Evolutionary conservation across 75 land plant species (phyloP), one percentile per base, ranked within the genome.

Genomic region (Sequoiadendron giganteum): DNA sequence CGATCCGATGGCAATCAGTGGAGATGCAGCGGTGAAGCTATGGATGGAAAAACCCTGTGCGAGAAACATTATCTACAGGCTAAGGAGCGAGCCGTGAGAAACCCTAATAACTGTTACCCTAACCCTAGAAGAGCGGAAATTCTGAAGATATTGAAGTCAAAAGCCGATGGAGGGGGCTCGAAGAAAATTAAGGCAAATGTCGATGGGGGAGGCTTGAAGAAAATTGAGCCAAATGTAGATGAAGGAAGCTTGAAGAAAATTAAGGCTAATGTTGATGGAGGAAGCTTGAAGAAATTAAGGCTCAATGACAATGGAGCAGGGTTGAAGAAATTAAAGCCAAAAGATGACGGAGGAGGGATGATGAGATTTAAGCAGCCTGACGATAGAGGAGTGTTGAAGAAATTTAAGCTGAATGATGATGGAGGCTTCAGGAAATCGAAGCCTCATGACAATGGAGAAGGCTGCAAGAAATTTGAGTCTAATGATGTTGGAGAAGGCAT

Each of bases 1-100:
- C 43, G 83, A 14, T 80, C 83, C 1, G 88, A 88, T 85, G 88
- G 88, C 3, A 88, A 88, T 49, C 58, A 85, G 38, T 88, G 88
- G 88, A 86, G 86, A 34, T 87, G 88, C 21, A 30, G 7, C 21
- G 8, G 21, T 0, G 14, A 14, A 15, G 88, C 56, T 21, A 85
- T 87, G 88, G 58, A n/a, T 58, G 73, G 73, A 5, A 84, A 87
- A 34, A 87, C 11, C 56, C 36, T 56, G 28, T 87, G 88, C 14
- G 88, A 87, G 36, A 84, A 87, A 32, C 88, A 87, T 87, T 2
- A 47, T 55, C 13, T 43, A 47, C 87, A 86, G 43, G 83, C 83
- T 0, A 86, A 86, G 86, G 3, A 13, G 11, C 54, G 86, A 49
- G 86, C 86, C n/a, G 86, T 68, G 28, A n/a, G 1, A 9, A 72